Evolutionary conservation across 176 grass and related monocot genomes (phyloP).

Genomic region (Eleusine indica): DNA sequence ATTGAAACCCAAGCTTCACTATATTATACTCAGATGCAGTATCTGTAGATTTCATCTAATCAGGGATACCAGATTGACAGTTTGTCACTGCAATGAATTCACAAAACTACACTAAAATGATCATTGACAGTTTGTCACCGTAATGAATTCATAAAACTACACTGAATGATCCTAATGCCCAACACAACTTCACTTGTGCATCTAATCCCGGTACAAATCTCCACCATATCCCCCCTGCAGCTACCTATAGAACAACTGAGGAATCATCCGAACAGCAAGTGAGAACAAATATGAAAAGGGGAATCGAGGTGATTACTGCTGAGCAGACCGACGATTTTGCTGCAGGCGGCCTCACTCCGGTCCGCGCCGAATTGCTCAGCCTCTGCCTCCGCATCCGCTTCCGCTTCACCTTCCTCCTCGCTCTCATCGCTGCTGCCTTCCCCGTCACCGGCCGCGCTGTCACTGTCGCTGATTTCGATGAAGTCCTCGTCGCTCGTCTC

Average conservation of each 20-base stretch:
- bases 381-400: conserved; percentile 24
- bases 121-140: neutral
- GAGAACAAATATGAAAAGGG: neutral
- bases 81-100: neutral
- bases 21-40: neutral
- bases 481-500: conserved; percentile 46
- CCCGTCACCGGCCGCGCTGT: neutral
- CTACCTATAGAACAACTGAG: neutral
- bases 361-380: conserved; percentile 29
- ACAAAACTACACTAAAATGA: neutral
- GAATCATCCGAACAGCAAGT: neutral
- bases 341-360: conserved; percentile 38
- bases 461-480: conserved; percentile 47
- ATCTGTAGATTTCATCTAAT: neutral
- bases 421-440: conserved; percentile 11
- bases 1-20: neutral
- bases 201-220: neutral
- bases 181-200: neutral
- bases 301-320: conserved; percentile 37
- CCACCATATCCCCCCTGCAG: neutral
- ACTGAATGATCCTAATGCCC: neutral
- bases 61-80: conserved; percentile 5
- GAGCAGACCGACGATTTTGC: conserved; percentile 60
- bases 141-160: neutral
- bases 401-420: conserved; percentile 31